These are phyloP conservation scores for Metschnikowia peoriensis DNA, from an alignment of 805 yeast species.

Conservation along the genomic window DNA sequence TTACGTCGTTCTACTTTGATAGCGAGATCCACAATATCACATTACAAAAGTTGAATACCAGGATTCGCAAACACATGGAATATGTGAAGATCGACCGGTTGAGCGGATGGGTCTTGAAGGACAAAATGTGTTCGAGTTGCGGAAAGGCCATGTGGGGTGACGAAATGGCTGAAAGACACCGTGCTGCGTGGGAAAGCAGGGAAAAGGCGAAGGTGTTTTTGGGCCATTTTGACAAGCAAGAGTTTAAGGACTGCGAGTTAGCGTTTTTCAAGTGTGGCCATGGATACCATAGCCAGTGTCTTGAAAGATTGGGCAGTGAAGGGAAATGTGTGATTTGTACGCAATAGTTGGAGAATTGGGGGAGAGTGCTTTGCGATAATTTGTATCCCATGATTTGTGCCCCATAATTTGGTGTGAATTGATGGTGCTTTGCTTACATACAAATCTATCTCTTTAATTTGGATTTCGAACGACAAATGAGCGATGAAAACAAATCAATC, in stretches of 20 bases:
- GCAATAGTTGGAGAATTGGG: background rate
- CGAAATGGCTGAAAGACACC: slow-evolving; percentile 46
- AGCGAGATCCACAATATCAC: slow-evolving; percentile 51
- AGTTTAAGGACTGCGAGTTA: slow-evolving; percentile 31
- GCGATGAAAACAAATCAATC: too few species aligned
- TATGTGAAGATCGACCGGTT: slow-evolving; percentile 40
- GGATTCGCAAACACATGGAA: slow-evolving; percentile 48
- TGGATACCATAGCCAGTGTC: slow-evolving; percentile 60
- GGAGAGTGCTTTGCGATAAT: too few species aligned
- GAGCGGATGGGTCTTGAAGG: slow-evolving; percentile 58
- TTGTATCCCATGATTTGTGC: too few species aligned
- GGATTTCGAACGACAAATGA: too few species aligned
- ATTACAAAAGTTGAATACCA: slow-evolving; percentile 53
- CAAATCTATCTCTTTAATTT: too few species aligned
- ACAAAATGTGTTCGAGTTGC: slow-evolving; percentile 69
- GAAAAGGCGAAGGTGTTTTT: slow-evolving; percentile 16
- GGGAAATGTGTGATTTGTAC: slow-evolving; percentile 17
- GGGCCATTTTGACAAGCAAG: slow-evolving; percentile 3
- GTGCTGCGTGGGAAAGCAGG: slow-evolving; percentile 57
- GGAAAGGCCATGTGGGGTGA: slow-evolving; percentile 73
- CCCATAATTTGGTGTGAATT: too few species aligned
- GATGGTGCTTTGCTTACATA: too few species aligned
- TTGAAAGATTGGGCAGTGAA: slow-evolving; percentile 40
- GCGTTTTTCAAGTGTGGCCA: slow-evolving; percentile 65
- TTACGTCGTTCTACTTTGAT: slow-evolving; percentile 64